phyloP scores from a whole-genome alignment of 129 eudicot species.

The Helianthus tuberosus region DNA sequence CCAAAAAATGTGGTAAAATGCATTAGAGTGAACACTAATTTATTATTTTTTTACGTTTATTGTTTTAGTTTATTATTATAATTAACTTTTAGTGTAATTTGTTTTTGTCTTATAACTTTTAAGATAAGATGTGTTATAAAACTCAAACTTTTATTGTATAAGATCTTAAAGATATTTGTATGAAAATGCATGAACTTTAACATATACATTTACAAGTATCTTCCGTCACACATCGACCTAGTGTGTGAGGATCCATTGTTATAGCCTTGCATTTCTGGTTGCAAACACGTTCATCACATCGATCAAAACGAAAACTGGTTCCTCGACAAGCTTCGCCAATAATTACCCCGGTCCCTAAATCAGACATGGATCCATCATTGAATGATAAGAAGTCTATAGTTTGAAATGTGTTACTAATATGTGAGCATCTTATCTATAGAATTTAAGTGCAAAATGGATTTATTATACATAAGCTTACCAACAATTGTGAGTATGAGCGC shows the following conservation, averaged over 20 bases:
- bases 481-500: not conserved
- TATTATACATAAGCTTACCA: not conserved
- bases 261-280: no score
- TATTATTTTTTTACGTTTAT: no score
- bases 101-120: no score
- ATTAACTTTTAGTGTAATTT: no score
- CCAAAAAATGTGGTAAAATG: no score
- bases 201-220: conserved; percentile 9
- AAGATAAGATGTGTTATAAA: no score
- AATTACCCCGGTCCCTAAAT: no score
- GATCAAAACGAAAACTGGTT: no score
- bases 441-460: not conserved
- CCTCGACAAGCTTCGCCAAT: no score
- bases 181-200: not conserved
- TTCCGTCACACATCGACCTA: not conserved
- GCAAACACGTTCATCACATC: no score
- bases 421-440: not conserved
- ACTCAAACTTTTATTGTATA: not conserved
- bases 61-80: no score
- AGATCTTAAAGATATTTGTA: not conserved
- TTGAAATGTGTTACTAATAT: not conserved
- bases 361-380: not conserved
- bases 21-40: no score
- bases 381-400: not conserved
- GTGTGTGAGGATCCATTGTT: not conserved